Conservation (phyloP, 2,329 filamentous ascomycete species). For the Xylaria sp. region DNA sequence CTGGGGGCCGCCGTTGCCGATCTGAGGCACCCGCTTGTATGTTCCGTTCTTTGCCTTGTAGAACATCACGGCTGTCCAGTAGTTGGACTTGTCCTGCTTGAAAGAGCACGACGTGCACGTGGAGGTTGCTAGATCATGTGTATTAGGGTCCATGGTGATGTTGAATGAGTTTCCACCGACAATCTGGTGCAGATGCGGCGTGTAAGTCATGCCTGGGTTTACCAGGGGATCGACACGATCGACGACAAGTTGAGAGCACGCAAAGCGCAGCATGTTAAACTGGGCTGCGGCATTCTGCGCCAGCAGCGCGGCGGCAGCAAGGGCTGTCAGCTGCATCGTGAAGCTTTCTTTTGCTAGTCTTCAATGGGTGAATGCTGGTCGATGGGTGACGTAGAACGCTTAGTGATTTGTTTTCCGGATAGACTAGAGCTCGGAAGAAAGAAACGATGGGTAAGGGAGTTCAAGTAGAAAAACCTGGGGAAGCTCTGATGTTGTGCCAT, state of each 20-base stretch:
- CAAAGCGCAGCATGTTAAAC: slow-evolving; percentile 58
- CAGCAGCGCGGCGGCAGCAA: slow-evolving; percentile 48
- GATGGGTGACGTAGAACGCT: slow-evolving; percentile 12
- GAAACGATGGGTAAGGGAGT: slow-evolving; percentile 37
- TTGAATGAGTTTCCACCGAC: slow-evolving; percentile 59
- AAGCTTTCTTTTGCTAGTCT: slow-evolving; percentile 15
- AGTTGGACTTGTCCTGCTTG: slow-evolving; percentile 58
- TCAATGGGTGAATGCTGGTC: slow-evolving; percentile 10
- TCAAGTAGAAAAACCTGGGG: slow-evolving; percentile 40
- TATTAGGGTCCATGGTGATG: slow-evolving; percentile 54
- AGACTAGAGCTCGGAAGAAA: slow-evolving; percentile 15
- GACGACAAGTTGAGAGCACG: slow-evolving; percentile 59
- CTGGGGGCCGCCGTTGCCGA: slow-evolving; percentile 58
- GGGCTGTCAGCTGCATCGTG: slow-evolving; percentile 50
- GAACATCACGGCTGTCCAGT: slow-evolving; percentile 60
- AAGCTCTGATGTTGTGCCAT: slow-evolving; percentile 39
- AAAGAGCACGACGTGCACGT: slow-evolving; percentile 58
- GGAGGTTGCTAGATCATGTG: slow-evolving; percentile 51
- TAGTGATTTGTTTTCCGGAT: slow-evolving; percentile 11
- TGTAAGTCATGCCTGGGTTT: slow-evolving; percentile 57
- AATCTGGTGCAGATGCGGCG: slow-evolving; percentile 59
- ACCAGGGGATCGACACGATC: slow-evolving; percentile 59
- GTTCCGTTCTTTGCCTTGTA: slow-evolving; percentile 57
- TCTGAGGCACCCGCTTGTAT: slow-evolving; percentile 56
- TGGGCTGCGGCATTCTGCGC: slow-evolving; percentile 48